Evolutionary conservation across 768 basidiomycete genomes (phyloP).

Genomic region (Russula emetica): DNA sequence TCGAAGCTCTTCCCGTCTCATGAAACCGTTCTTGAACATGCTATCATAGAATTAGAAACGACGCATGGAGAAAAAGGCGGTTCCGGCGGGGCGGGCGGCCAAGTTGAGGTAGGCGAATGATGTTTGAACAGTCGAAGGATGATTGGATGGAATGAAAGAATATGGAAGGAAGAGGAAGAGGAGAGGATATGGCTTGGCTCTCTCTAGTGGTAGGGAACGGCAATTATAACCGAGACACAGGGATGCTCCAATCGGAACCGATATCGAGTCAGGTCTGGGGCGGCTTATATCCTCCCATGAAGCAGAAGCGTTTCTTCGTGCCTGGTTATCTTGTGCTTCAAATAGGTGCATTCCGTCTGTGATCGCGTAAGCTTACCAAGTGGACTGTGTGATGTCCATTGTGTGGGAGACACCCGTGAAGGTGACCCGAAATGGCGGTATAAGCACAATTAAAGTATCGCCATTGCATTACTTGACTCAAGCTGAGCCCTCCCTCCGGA

Average conservation of each 20-base stretch:
- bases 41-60: conserved; percentile 13
- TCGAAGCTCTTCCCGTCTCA: conserved; percentile 23
- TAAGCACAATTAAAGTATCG: neutral
- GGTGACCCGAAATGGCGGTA: neutral
- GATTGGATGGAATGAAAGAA: neutral
- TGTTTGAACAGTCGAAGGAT: neutral
- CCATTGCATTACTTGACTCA: neutral
- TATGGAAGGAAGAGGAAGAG: too few species aligned
- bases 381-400: too few species aligned
- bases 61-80: neutral
- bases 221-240: too few species aligned
- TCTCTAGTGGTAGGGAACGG: too few species aligned
- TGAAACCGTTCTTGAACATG: conserved; percentile 26
- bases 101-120: neutral
- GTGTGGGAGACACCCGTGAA: neutral
- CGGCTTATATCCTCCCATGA: too few species aligned
- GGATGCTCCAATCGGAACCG: too few species aligned
- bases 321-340: too few species aligned
- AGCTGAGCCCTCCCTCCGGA: neutral
- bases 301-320: too few species aligned
- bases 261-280: too few species aligned
- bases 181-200: too few species aligned
- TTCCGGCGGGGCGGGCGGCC: neutral
- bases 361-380: neutral
- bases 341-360: neutral